These are phyloP conservation scores for Yamadazyma philogaea DNA, from an alignment of 805 yeast species.

Conservation along the genomic window DNA sequence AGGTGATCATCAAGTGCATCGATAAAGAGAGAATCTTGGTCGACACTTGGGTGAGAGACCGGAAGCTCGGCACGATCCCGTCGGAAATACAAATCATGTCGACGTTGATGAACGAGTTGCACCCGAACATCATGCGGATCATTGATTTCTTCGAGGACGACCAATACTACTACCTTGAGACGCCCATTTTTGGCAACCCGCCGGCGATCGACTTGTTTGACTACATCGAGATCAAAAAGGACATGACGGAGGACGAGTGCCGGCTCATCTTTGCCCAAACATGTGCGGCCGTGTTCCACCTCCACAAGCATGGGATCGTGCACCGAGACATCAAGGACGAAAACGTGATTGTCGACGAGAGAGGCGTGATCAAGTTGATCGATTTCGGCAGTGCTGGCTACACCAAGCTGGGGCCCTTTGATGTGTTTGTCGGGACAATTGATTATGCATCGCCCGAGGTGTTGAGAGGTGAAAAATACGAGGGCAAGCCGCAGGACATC, in stretches of 20 bases:
- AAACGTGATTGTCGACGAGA: conserved; percentile 80
- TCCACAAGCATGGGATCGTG: conserved; percentile 82
- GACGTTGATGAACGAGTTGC: conserved; percentile 70
- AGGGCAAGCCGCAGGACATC: conserved; percentile 91
- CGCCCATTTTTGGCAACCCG: conserved; percentile 83
- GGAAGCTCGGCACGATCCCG: conserved; percentile 88
- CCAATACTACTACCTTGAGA: conserved; percentile 83
- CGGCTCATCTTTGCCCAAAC: conserved; percentile 76
- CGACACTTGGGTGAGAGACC: conserved; percentile 96
- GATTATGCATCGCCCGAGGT: conserved; percentile 99
- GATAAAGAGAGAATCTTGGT: conserved; percentile 90
- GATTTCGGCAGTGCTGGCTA: conserved; percentile 97
- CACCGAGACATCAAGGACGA: conserved; percentile 97
- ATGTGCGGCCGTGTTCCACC: conserved; percentile 71
- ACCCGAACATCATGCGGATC: conserved; percentile 81
- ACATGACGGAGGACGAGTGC: conserved; percentile 78
- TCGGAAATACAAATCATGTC: conserved; percentile 95
- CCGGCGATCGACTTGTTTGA: conserved; percentile 95
- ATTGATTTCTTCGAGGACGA: conserved; percentile 93
- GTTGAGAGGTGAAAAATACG: conserved; percentile 80
- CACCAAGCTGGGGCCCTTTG: conserved; percentile 87
- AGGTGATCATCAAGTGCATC: conserved; percentile 81
- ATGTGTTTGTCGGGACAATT: conserved; percentile 94
- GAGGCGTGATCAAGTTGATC: conserved; percentile 77
- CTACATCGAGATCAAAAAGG: conserved; percentile 78